phyloP scores from a whole-genome alignment of 2,329 filamentous ascomycete species.

The Colletotrichum orbiculare region DNA sequence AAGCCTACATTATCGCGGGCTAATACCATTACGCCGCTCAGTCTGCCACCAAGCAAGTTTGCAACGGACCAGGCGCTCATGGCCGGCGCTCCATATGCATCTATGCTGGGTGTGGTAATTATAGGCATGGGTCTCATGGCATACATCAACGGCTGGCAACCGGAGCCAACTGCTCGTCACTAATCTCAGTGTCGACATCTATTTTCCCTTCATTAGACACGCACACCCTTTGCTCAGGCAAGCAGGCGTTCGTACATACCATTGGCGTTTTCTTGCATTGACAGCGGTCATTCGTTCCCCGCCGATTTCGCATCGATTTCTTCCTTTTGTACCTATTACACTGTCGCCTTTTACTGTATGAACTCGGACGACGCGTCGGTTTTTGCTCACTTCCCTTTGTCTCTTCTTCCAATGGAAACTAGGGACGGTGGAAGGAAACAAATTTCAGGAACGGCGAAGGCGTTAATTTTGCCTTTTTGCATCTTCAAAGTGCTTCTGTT shows the following conservation, averaged over 20 bases:
- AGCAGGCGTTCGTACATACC: constrained; percentile 33
- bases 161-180: constrained; percentile 51
- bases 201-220: constrained; percentile 29
- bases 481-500: background rate
- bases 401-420: constrained; percentile 23
- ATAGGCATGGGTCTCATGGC: constrained; percentile 87
- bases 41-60: constrained; percentile 51
- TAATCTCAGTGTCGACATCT: constrained; percentile 35
- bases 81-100: constrained; percentile 78
- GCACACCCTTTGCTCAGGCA: constrained; percentile 6
- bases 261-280: constrained; percentile 34
- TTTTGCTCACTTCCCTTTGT: constrained; percentile 21
- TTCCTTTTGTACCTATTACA: constrained; percentile 32
- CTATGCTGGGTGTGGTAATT: constrained; percentile 84
- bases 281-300: constrained; percentile 32
- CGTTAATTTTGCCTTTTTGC: constrained; percentile 1
- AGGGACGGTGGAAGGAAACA: constrained; percentile 27
- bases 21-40: constrained; percentile 61
- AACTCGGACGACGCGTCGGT: constrained; percentile 5
- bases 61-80: constrained; percentile 58
- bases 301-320: constrained; percentile 19
- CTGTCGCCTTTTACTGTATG: constrained; percentile 21
- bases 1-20: constrained; percentile 58
- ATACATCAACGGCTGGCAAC: constrained; percentile 85
- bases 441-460: constrained; percentile 9